Percentiles rank a stretch among this genome's conserved stretches.
phyloP scores from a whole-genome alignment of 306 rosid species.

The Citrullus amarus region DNA sequence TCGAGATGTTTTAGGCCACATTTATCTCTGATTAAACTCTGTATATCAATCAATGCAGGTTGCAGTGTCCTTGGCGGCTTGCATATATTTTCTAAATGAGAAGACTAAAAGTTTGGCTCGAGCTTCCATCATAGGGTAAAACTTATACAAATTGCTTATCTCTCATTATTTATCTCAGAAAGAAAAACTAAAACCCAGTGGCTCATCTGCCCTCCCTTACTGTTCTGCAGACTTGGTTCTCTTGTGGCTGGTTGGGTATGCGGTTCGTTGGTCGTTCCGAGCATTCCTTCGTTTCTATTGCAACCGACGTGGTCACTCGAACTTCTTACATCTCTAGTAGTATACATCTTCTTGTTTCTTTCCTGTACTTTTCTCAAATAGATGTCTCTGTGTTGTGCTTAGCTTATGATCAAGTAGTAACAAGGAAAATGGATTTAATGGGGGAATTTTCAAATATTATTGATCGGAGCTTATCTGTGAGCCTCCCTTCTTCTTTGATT shows the following conservation, averaged over 20 bases:
- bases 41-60: slow-evolving; percentile 35
- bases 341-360: slow-evolving; percentile 57
- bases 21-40: background rate
- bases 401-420: background rate
- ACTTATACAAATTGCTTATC: background rate
- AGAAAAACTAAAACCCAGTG: background rate
- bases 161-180: background rate
- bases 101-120: slow-evolving; percentile 86
- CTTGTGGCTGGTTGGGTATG: slow-evolving; percentile 78
- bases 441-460: background rate
- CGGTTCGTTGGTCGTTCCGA: slow-evolving; percentile 72
- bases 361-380: slow-evolving; percentile 85
- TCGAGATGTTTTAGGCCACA: background rate
- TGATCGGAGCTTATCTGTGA: background rate
- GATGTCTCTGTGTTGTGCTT: background rate
- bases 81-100: slow-evolving; percentile 91
- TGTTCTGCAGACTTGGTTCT: slow-evolving; percentile 59
- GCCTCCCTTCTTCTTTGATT: background rate
- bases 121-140: slow-evolving; percentile 69
- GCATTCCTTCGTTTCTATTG: slow-evolving; percentile 57
- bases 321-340: slow-evolving; percentile 75
- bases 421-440: background rate
- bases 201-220: background rate
- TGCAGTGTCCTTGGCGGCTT: slow-evolving; percentile 88
- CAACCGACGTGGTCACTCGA: slow-evolving; percentile 89